Base-by-base conservation (phyloP, 2,329 filamentous ascomycete genomes). In the Exophiala dermatitidis region DNA sequence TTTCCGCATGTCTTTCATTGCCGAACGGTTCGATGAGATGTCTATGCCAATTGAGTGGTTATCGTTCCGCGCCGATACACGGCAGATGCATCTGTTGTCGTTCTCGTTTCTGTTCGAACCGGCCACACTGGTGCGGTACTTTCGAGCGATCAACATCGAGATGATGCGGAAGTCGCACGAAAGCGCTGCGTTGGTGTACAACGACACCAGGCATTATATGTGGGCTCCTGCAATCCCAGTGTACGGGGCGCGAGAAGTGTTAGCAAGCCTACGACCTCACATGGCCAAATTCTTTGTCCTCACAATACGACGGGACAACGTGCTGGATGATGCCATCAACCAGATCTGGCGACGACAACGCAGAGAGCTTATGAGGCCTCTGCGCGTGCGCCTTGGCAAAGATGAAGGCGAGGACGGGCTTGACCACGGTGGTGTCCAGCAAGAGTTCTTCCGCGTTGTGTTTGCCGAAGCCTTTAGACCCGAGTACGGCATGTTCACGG, bases 371-470 rank as follows among this genome's bases (percentile, higher is more conserved):
- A 74, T 91, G 64, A 82, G 89, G 29, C 93, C 93, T 1, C 72
- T 98, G 33, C 95, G 95, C 64, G 85, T 98, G 5, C 84, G 88
- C 47, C 80, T 97, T 53, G 90, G 90, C 2, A 85, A 89, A 65
- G 84, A 88, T 33, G 77, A 77, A 49, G 88, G 89, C 31, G 93
- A 97, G 68, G 84, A 94, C 67, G 93, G 93, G 0, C 82, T 94
- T 33, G 93, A 98, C 68, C 89, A 91, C 46, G 93, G 93, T 41
- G 93, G 93, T 58, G 90, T 98, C 1, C 91, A 96, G 63, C 90
- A 95, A 67, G 93, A 98, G 60, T 97, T 95, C 67, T 97, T 98
- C 72, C 83, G 89, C 10, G 72, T 96, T 30, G 83, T 88, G 12
- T 83, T 96, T 62, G 81, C 82, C 0, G 85, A 95, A 64, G 87